These are phyloP conservation scores for Lactifluus rugatus DNA, from an alignment of 768 basidiomycete genomes.

Conservation along the genomic window DNA sequence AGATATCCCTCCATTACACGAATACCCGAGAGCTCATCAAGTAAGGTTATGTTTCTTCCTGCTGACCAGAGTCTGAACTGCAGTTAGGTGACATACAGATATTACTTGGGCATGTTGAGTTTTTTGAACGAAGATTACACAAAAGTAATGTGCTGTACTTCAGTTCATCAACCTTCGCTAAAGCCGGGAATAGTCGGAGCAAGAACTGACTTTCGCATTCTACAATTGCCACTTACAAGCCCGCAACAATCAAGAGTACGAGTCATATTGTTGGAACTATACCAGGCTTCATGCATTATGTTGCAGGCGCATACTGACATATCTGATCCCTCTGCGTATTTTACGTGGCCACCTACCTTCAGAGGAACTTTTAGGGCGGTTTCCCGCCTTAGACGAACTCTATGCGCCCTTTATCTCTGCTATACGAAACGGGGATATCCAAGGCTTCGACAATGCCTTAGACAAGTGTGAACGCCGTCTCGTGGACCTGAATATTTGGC, in stretches of 20 bases:
- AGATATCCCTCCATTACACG: constrained; percentile 68
- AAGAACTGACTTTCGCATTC: constrained; percentile 80
- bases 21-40: constrained; percentile 81
- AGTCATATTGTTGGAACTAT: not conserved
- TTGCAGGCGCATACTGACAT: constrained; percentile 77
- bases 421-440: constrained; percentile 66
- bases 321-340: constrained; percentile 82
- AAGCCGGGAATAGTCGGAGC: constrained; percentile 51
- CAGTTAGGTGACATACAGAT: constrained; percentile 79
- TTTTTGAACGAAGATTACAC: constrained; percentile 89
- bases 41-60: constrained; percentile 31
- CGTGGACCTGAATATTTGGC: constrained; percentile 79
- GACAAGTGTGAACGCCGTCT: constrained; percentile 60
- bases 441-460: constrained; percentile 72
- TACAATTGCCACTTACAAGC: constrained; percentile 68
- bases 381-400: constrained; percentile 61
- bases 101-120: constrained; percentile 90
- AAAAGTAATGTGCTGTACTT: constrained; percentile 62
- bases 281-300: not conserved
- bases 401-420: constrained; percentile 77
- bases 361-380: constrained; percentile 52
- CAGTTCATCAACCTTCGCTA: not conserved
- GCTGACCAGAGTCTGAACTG: constrained; percentile 12
- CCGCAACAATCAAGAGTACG: constrained; percentile 75
- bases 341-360: constrained; percentile 84